Conservation (phyloP, 306 rosid genomes). For the Delonix regia region DNA sequence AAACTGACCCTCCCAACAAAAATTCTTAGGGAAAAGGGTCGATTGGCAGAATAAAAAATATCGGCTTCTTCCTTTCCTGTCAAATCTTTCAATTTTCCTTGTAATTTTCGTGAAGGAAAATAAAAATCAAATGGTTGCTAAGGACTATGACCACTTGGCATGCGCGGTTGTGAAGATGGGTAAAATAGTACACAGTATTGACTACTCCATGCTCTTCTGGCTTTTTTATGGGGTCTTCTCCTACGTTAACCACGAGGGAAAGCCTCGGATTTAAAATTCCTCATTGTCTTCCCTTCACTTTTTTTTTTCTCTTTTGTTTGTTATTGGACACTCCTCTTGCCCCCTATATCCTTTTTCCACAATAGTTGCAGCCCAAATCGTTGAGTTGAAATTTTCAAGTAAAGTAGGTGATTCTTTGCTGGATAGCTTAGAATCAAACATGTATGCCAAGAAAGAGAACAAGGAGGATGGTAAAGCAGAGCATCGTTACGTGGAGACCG, state of each 20-base stretch:
- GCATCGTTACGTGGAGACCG: slow-evolving; percentile 64
- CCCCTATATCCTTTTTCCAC: not conserved
- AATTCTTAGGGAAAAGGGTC: not conserved
- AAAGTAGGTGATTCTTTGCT: slow-evolving; percentile 15
- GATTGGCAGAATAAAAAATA: slow-evolving; percentile 10
- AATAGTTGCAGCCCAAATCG: not conserved
- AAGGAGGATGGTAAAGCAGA: slow-evolving; percentile 33
- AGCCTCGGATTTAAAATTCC: slow-evolving; percentile 56
- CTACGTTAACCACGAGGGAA: slow-evolving; percentile 72
- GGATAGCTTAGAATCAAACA: slow-evolving; percentile 24
- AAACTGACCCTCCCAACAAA: not conserved
- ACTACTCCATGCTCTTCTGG: slow-evolving; percentile 64
- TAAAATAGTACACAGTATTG: slow-evolving; percentile 60
- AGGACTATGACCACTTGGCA: slow-evolving; percentile 43
- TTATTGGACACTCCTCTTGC: too few relatives aligned
- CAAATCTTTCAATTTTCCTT: slow-evolving; percentile 1
- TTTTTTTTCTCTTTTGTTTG: not conserved
- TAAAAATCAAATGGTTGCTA: slow-evolving; percentile 49
- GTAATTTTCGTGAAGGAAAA: slow-evolving; percentile 28
- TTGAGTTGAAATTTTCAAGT: not conserved
- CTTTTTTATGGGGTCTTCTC: slow-evolving; percentile 61
- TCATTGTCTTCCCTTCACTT: not conserved
- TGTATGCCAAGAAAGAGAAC: slow-evolving; percentile 49
- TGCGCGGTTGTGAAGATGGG: slow-evolving; percentile 51
- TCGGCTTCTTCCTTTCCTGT: slow-evolving; percentile 36